Percentiles rank a stretch among this genome's conserved stretches.
These are phyloP conservation scores for Salix udensis DNA, from an alignment of 345 rosid species.

Conservation along the genomic window DNA sequence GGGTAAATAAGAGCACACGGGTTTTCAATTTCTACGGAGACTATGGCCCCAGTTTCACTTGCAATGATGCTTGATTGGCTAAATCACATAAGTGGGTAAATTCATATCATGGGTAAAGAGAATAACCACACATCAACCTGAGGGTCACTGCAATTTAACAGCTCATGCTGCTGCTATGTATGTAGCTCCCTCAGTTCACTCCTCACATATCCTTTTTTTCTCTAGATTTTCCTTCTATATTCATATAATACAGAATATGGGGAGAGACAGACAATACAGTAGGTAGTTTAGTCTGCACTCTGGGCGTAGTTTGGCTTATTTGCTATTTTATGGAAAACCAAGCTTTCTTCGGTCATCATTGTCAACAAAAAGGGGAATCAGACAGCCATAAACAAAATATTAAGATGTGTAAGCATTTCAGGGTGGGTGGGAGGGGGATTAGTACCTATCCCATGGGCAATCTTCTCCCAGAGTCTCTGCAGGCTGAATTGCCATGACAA, in stretches of 20 bases:
- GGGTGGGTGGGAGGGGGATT: neutral
- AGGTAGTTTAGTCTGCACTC: neutral
- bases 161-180: neutral
- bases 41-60: neutral
- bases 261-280: neutral
- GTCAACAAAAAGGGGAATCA: too few relatives aligned
- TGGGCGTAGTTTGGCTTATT: neutral
- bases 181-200: neutral
- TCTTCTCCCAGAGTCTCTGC: constrained; percentile 72
- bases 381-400: neutral
- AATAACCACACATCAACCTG: neutral
- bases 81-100: neutral
- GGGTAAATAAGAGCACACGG: neutral
- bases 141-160: neutral
- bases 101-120: neutral
- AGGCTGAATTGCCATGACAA: constrained; percentile 75
- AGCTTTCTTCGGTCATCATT: neutral
- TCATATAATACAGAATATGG: neutral
- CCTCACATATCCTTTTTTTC: neutral
- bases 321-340: neutral
- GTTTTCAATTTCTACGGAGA: neutral
- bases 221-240: neutral
- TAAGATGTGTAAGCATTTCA: neutral
- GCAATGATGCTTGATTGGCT: neutral
- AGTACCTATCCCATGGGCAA: constrained; percentile 58